Evolutionary conservation across 2,329 filamentous ascomycete species (phyloP).

Genomic region (Colletotrichum graminicola): DNA sequence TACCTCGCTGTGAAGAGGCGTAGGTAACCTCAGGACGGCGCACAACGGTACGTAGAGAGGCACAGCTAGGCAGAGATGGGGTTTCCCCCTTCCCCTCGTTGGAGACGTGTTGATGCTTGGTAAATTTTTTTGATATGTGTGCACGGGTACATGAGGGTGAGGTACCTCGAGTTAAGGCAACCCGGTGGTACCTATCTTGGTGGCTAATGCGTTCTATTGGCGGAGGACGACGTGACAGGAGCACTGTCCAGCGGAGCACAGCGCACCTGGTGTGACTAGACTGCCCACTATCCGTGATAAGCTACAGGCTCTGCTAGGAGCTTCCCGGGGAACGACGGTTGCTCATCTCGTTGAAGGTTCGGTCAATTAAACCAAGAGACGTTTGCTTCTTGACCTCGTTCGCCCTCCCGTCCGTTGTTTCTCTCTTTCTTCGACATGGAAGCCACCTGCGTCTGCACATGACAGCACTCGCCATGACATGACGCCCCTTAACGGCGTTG

Average conservation of each 20-base stretch:
- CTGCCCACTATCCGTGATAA: slow-evolving; percentile 4
- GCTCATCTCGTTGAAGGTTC: not conserved
- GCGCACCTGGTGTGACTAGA: slow-evolving; percentile 26
- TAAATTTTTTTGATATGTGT: slow-evolving; percentile 1
- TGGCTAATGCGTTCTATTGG: not conserved
- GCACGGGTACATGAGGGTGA: slow-evolving; percentile 6
- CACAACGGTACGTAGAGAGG: slow-evolving; percentile 24
- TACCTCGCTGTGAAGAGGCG: not conserved
- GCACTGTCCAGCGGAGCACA: slow-evolving; percentile 34
- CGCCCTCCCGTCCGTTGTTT: not conserved
- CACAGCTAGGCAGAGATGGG: slow-evolving; percentile 28
- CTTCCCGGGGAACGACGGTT: slow-evolving; percentile 5
- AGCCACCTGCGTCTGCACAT: slow-evolving; percentile 21
- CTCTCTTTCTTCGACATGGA: not conserved
- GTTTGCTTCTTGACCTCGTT: not conserved
- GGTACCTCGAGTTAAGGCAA: slow-evolving; percentile 32
- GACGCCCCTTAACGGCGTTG: slow-evolving; percentile 18
- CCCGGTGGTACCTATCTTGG: slow-evolving; percentile 10
- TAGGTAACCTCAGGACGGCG: slow-evolving; percentile 13
- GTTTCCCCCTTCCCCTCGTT: slow-evolving; percentile 21
- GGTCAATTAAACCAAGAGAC: slow-evolving; percentile 23
- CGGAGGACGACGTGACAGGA: not conserved
- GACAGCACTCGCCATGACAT: not conserved
- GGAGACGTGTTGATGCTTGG: slow-evolving; percentile 22
- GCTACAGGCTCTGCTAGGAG: slow-evolving; percentile 26